phyloP scores from a whole-genome alignment of 768 basidiomycete species.

The Tricholoma hemisulphureum region DNA sequence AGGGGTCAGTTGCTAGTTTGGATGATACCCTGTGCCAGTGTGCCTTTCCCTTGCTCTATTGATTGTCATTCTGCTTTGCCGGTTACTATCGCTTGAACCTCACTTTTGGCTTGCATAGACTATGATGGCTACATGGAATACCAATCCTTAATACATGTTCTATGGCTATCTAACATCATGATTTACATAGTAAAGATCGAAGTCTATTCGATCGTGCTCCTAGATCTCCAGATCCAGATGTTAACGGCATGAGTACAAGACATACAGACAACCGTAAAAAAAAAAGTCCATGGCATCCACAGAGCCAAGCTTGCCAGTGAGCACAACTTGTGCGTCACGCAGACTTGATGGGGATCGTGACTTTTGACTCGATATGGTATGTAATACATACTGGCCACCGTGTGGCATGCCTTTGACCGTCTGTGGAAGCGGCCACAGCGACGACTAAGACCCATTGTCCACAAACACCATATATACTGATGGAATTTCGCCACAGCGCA shows the following conservation, averaged over 20 bases:
- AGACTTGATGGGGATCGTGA: background rate
- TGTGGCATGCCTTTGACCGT: background rate
- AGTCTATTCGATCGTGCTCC: constrained; percentile 29
- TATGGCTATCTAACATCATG: no score
- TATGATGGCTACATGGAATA: background rate
- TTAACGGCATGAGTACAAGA: constrained; percentile 22
- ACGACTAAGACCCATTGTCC: constrained; percentile 3
- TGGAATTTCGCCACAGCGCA: background rate
- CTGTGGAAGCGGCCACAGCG: background rate
- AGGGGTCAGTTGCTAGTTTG: no score
- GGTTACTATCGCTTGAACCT: background rate
- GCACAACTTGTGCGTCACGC: no score
- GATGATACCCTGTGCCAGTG: constrained; percentile 19
- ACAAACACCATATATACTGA: background rate
- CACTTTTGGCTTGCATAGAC: constrained; percentile 1
- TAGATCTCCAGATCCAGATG: constrained; percentile 9
- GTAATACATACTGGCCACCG: background rate
- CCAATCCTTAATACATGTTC: background rate
- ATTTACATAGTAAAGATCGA: no score
- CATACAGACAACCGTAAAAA: constrained; percentile 12
- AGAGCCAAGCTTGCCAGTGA: background rate
- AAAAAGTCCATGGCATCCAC: background rate
- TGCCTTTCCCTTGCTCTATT: background rate
- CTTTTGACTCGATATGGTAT: background rate
- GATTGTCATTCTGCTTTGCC: background rate